These are phyloP conservation scores for Blastobotrys attinorum DNA, from an alignment of 805 yeast species.

Conservation along the genomic window DNA sequence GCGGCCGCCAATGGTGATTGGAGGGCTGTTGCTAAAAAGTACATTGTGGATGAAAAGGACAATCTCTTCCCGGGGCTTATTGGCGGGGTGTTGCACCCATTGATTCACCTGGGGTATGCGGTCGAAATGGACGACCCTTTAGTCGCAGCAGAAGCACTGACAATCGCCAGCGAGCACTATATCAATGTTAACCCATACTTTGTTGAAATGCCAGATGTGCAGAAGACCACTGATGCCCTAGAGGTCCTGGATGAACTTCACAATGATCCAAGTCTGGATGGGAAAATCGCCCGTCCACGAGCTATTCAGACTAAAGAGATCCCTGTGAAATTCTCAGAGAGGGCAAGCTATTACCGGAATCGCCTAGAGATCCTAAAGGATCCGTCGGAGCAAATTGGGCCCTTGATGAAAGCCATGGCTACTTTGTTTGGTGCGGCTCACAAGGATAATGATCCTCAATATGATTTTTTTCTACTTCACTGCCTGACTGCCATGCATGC, in stretches of 20 bases:
- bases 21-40: slow-evolving; percentile 23
- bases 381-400: neutral
- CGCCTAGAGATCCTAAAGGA: neutral
- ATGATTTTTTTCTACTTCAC: slow-evolving; percentile 25
- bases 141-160: slow-evolving; percentile 30
- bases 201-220: neutral
- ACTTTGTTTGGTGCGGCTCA: slow-evolving; percentile 21
- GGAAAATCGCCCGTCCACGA: slow-evolving; percentile 3
- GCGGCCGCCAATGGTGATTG: slow-evolving; percentile 28
- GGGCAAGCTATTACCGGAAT: neutral
- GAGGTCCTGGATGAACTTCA: slow-evolving; percentile 16
- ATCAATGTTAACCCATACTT: neutral
- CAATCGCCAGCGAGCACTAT: slow-evolving; percentile 19
- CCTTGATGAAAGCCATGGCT: slow-evolving; percentile 14
- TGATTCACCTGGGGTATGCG: slow-evolving; percentile 31
- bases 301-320: slow-evolving; percentile 4
- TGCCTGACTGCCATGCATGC: slow-evolving; percentile 24
- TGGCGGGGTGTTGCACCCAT: slow-evolving; percentile 24
- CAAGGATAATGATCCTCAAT: slow-evolving; percentile 15
- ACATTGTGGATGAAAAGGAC: slow-evolving; percentile 10
- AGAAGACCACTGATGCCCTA: slow-evolving; percentile 13
- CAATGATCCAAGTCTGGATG: slow-evolving; percentile 16
- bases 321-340: slow-evolving; percentile 9
- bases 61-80: slow-evolving; percentile 17
- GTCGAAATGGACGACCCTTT: slow-evolving; percentile 28